Evolutionary conservation across 2,329 filamentous ascomycete species (phyloP).

Genomic region (Xylaria sp.): DNA sequence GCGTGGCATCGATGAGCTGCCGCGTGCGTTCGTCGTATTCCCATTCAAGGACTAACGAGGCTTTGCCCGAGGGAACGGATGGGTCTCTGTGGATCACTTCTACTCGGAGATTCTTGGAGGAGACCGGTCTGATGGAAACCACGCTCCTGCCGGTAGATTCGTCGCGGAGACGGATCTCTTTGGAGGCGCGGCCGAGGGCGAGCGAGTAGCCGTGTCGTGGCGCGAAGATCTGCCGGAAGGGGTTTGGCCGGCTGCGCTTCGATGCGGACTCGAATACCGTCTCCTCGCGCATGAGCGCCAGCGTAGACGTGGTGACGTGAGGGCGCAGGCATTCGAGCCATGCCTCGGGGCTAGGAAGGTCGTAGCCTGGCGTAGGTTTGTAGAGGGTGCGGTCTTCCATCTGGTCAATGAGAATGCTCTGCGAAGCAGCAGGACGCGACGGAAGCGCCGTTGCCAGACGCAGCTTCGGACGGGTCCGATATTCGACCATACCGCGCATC

Average conservation of each 20-base stretch:
- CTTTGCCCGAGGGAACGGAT: constrained; percentile 5
- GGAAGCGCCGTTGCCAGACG: constrained; percentile 74
- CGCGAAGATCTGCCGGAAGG: constrained; percentile 13
- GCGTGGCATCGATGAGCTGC: constrained; percentile 18
- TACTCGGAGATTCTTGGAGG: constrained; percentile 9
- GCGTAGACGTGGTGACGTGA: neutral
- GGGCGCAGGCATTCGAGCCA: constrained; percentile 15
- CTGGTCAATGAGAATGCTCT: constrained; percentile 12
- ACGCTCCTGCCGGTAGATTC: constrained; percentile 6
- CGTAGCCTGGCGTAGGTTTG: constrained; percentile 6
- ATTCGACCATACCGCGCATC: constrained; percentile 75
- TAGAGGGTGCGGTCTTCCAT: constrained; percentile 2
- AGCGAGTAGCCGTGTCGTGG: constrained; percentile 16
- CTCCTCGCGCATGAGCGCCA: constrained; percentile 16
- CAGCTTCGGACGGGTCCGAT: constrained; percentile 71
- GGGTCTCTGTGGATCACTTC: constrained; percentile 16
- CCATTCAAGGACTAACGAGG: constrained; percentile 24
- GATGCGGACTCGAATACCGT: constrained; percentile 16
- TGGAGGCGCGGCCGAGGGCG: neutral
- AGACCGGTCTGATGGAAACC: neutral
- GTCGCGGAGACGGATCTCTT: constrained; percentile 3
- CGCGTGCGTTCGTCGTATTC: constrained; percentile 14
- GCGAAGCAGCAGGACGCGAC: neutral
- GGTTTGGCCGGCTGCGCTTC: constrained; percentile 18
- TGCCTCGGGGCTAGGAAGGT: constrained; percentile 6